Percentiles rank a stretch among this genome's conserved stretches.
Conservation (phyloP, 768 basidiomycete species). For the Cystoderma amianthinum region DNA sequence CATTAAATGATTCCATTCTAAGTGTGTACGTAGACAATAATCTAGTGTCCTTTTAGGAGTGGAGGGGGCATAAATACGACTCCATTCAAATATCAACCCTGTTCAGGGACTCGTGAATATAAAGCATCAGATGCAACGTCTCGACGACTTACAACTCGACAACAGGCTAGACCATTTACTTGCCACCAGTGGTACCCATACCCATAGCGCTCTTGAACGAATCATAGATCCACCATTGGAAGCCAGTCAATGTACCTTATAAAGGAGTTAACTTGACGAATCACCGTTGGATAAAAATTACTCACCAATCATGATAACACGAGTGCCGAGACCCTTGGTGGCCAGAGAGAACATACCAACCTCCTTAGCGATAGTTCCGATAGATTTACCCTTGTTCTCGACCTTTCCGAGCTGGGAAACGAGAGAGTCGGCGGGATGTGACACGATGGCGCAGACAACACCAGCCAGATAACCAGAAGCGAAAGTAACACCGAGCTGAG, state of each 20-base stretch:
- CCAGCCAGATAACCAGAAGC: constrained; percentile 91
- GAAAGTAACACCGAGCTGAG: constrained; percentile 87
- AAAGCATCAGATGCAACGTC: not conserved
- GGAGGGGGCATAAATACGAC: constrained; percentile 6
- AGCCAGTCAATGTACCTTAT: constrained; percentile 51
- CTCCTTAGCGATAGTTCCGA: constrained; percentile 66
- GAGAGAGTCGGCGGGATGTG: constrained; percentile 91
- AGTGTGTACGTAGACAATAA: constrained; percentile 9
- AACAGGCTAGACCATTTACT: constrained; percentile 38
- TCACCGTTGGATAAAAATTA: constrained; percentile 8
- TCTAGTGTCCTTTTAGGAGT: constrained; percentile 16
- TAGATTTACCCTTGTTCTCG: constrained; percentile 73
- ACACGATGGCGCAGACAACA: constrained; percentile 93
- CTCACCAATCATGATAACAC: constrained; percentile 79
- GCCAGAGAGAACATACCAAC: constrained; percentile 57
- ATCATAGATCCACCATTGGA: constrained; percentile 96
- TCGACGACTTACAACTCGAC: constrained; percentile 3
- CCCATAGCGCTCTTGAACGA: constrained; percentile 80
- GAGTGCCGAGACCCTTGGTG: constrained; percentile 83
- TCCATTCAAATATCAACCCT: constrained; percentile 6
- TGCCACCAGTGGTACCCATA: constrained; percentile 84
- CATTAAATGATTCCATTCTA: constrained; percentile 8
- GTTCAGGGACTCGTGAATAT: too few species aligned
- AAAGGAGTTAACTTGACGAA: not conserved
- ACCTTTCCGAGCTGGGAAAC: constrained; percentile 93